Evolutionary conservation across 2,329 filamentous ascomycete species (phyloP).

Genomic region (Calonectria hawksworthii): DNA sequence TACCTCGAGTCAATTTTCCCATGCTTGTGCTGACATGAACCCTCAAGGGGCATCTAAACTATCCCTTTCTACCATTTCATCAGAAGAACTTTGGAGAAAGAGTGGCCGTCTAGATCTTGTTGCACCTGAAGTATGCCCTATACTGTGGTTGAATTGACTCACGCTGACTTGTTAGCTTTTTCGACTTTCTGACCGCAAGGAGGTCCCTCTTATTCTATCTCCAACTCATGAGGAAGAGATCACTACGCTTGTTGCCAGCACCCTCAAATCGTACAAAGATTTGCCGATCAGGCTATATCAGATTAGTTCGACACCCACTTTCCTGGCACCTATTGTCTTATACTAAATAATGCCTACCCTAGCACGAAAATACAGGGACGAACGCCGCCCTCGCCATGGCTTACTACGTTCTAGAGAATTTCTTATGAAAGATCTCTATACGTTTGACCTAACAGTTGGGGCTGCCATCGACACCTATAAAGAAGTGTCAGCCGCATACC

Average conservation of each 20-base stretch:
- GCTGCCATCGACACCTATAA: constrained; percentile 86
- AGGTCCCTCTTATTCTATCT: constrained; percentile 80
- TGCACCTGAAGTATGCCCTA: constrained; percentile 73
- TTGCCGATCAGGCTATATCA: constrained; percentile 92
- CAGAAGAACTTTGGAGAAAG: constrained; percentile 84
- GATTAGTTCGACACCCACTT: constrained; percentile 69
- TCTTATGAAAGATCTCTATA: constrained; percentile 98
- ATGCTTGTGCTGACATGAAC: constrained; percentile 23
- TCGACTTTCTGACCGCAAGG: constrained; percentile 83
- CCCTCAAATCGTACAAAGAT: constrained; percentile 86
- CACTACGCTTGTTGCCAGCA: constrained; percentile 80
- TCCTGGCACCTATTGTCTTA: no score
- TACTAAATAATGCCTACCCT: constrained; percentile 39
- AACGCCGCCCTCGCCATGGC: constrained; percentile 88
- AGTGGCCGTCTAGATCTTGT: constrained; percentile 85
- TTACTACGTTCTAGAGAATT: constrained; percentile 92
- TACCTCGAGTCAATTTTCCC: not conserved
- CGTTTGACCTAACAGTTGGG: constrained; percentile 80
- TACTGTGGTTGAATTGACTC: not conserved
- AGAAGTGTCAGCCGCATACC: constrained; percentile 80
- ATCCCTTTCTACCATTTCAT: constrained; percentile 87
- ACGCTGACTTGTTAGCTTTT: constrained; percentile 74
- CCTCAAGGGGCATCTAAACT: constrained; percentile 80
- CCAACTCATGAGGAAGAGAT: constrained; percentile 99
- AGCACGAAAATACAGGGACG: constrained; percentile 96